Evolutionary conservation across 345 rosid genomes (phyloP).

Genomic region (Citrus sinensis): DVS_A1.0 CM039169.1:32078501-32079000

Average conservation of each 20-base stretch:
- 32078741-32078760: too few species aligned
- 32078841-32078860: neutral
- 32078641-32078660: neutral
- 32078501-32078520: neutral
- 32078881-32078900: neutral
- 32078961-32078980: neutral
- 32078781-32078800: neutral
- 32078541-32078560: neutral
- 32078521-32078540: neutral
- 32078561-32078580: neutral
- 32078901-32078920: neutral
- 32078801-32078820: neutral
- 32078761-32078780: too few species aligned
- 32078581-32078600: neutral
- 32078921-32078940: neutral
- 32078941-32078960: neutral
- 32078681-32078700: neutral
- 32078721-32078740: neutral
- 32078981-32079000: slow-evolving; percentile 3
- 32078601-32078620: neutral
- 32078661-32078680: neutral
- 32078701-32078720: neutral
- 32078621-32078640: neutral
- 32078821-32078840: neutral
- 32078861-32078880: neutral